Conservation (phyloP, 345 rosid genomes). For the Aquilaria yunnanensis region DNA sequence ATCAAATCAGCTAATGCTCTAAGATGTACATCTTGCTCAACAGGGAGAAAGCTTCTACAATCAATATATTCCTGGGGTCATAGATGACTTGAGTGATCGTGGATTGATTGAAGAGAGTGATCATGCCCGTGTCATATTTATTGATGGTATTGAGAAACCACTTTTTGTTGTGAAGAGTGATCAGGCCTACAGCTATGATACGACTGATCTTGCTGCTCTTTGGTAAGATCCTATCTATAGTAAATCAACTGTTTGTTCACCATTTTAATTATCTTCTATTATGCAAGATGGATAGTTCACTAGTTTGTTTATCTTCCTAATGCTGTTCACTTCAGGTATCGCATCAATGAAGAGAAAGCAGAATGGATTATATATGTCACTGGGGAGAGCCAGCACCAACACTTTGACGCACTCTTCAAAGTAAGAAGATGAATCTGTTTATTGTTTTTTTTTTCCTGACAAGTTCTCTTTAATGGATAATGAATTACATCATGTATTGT, state of each 20-base stretch:
- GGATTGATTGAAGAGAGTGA: constrained; percentile 84
- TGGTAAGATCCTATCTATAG: constrained; percentile 45
- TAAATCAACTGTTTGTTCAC: neutral
- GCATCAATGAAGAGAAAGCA: constrained; percentile 88
- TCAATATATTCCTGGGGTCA: constrained; percentile 55
- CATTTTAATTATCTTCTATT: neutral
- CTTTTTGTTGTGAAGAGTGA: constrained; percentile 95
- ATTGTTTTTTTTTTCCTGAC: neutral
- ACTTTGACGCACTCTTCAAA: constrained; percentile 84
- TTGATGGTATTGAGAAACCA: constrained; percentile 77
- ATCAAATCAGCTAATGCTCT: no score
- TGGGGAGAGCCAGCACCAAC: constrained; percentile 94
- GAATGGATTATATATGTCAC: constrained; percentile 96
- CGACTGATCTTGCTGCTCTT: constrained; percentile 90
- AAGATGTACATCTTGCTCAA: constrained; percentile 2
- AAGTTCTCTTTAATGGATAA: neutral
- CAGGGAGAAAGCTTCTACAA: constrained; percentile 99
- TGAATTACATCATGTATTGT: neutral
- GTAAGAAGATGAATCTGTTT: constrained; percentile 28
- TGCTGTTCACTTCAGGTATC: constrained; percentile 45
- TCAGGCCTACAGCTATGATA: constrained; percentile 91
- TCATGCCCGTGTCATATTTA: constrained; percentile 83
- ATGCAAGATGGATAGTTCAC: neutral
- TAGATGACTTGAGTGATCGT: constrained; percentile 43
- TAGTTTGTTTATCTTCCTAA: no score